Base-by-base conservation (phyloP, 2,329 filamentous ascomycete genomes). In the Xylaria sp. region DNA sequence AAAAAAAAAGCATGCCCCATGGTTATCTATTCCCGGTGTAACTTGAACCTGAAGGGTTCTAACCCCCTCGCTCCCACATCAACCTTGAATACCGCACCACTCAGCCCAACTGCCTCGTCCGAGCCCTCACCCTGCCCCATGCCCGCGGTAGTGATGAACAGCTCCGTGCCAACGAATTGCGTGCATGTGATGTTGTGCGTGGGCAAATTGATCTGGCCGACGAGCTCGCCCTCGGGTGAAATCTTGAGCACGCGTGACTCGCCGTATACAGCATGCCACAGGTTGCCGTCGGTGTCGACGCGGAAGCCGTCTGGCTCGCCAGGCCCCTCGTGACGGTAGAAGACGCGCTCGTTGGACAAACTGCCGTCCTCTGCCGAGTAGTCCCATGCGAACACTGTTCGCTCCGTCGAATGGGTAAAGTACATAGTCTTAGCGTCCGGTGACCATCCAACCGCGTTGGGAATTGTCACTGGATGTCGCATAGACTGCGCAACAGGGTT, bases 211-310 rank as follows among this genome's bases (percentile, higher is more conserved):
- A 97, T 82, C 78, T 92, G 85, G 6, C 91, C 92, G 4, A 93
- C 81, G 29, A 96, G 77, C 70, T 87, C 79, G 2, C 92, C 92
- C 52, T 83, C 76, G 4, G 87, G 85, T 48, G 84, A 86, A 71
- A 97, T 89, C 74, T 90, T 87, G 67, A 96, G 78, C 23, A 97
- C 91, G 62, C 87, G 85, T 61, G 85, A 81, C 64, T 90, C 90
- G 55, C 92, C 92, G 73, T 92, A 95, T n/a, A 95, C 82, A 7
- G 92, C 91, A 63, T 90, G 88, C 93, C 94, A 97, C 71, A 97
- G 83, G 78, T 90, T 89, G n/a, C 92, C 93, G 56, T 96, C 87
- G 43, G 83, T 85, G 72, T 97, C 93, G 71, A 96, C 85, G 64
- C 89, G 88, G 77, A 94, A 93, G 2, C 93, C 93, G 76, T 97